phyloP scores from a whole-genome alignment of 805 yeast species.

The Ogataea pini region DNA sequence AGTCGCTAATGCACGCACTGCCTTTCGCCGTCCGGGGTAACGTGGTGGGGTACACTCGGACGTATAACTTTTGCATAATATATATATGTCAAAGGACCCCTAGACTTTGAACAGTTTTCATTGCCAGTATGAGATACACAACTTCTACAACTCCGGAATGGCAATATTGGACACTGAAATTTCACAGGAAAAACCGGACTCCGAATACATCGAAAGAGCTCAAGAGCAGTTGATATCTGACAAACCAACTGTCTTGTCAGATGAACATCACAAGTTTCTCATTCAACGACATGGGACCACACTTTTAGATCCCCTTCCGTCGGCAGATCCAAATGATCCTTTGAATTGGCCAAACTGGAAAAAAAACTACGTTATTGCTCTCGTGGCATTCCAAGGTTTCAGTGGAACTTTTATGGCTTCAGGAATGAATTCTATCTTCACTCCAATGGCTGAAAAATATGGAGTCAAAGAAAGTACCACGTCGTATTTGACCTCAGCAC shows the following conservation, averaged over 20 bases:
- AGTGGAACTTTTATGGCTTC: constrained; percentile 13
- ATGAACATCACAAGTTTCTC: constrained; percentile 4
- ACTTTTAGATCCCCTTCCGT: constrained; percentile 9
- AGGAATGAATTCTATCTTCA: constrained; percentile 7
- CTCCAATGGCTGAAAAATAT: constrained; percentile 7
- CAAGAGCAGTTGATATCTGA: not conserved
- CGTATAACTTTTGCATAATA: too few relatives aligned
- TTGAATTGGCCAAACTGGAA: constrained; percentile 14
- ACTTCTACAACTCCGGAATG: too few relatives aligned
- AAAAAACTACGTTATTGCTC: constrained; percentile 7
- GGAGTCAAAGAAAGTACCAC: constrained; percentile 1
- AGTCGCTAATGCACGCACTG: too few relatives aligned
- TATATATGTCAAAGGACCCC: too few relatives aligned
- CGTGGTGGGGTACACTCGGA: not conserved
- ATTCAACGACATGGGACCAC: constrained; percentile 8
- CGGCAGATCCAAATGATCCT: constrained; percentile 7
- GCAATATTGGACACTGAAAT: not conserved
- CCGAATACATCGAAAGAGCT: not conserved
- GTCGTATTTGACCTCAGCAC: constrained; percentile 11
- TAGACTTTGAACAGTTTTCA: too few relatives aligned
- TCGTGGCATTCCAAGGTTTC: constrained; percentile 12
- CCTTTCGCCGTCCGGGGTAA: not conserved
- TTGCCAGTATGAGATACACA: too few relatives aligned
- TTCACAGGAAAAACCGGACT: not conserved
- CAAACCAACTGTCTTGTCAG: not conserved